Evolutionary conservation across 495 filamentous ascomycete species (phyloP), one percentile per base, ranked within the genome.

Genomic region (Recurvomyces mirabilis): DNA sequence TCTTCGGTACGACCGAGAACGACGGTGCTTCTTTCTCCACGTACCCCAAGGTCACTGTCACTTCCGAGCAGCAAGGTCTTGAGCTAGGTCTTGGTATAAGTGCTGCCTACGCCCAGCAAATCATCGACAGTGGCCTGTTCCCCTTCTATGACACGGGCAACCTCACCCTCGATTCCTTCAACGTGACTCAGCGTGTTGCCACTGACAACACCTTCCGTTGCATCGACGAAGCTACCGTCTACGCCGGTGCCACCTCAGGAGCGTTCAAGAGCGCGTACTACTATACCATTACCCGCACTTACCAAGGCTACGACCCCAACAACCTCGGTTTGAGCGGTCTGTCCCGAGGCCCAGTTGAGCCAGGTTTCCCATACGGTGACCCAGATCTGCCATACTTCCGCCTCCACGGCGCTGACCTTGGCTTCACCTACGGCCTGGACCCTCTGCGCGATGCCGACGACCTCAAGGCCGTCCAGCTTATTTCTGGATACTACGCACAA

Each of bases 181-280:
- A 69, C 46, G 55, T 68, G 26, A 61, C 61, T 2, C 52, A 58
- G 42, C 62, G 65, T 9, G 57, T 68, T 22, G 61, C 63, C 3
- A 68, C 67, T 12, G 67, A 71, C 48, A 59, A 60, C 12, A 58
- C 59, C 19, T 65, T 68, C 53, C 65, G 63, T 37, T 71, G 68
- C 51, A 56, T 66, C 43, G 64, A 68, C 54, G 64, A 70, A 54
- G 65, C 67, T 14, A 67, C 66, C 43, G 52, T 62, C 34, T 68
- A 66, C 47, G 62, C 65, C 0, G 65, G 60, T 19, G 35, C 53
- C 0, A 38, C 49, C 23, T 54, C 61, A 14, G 49, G 55, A 11
- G 57, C 56, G 5, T 67, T 69, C 52, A 41, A 52, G 21, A 47
- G 43, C 19, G 57, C 63, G 2, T 71, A 69, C 56, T 70, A 63